These are phyloP conservation scores for Salix purpurea DNA, from an alignment of 345 rosid genomes.

Conservation along the genomic window DNA sequence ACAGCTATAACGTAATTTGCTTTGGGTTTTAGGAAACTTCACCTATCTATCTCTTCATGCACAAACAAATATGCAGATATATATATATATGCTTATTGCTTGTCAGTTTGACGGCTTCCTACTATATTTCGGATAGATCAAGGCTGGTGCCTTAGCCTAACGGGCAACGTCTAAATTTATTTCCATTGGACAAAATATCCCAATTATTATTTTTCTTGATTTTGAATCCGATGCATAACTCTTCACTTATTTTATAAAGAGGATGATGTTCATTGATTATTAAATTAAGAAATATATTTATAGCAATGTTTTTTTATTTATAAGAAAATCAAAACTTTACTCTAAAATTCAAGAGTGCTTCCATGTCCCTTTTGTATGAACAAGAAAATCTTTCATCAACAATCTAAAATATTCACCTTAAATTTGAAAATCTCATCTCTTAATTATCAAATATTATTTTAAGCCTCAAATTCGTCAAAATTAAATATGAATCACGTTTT, in stretches of 20 bases:
- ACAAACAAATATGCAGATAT: slow-evolving; percentile 7
- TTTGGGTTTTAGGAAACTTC: slow-evolving; percentile 4
- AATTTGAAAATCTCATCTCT: too few relatives aligned
- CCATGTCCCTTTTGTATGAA: too few relatives aligned
- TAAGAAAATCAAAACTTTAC: too few relatives aligned
- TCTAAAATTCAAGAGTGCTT: too few relatives aligned
- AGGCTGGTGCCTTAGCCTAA: not conserved
- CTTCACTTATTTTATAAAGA: too few relatives aligned
- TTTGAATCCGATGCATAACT: too few relatives aligned
- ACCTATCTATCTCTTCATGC: slow-evolving; percentile 8
- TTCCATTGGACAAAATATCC: not conserved
- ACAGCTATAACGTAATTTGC: slow-evolving; percentile 7
- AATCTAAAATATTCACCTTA: too few relatives aligned
- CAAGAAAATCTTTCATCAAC: too few relatives aligned
- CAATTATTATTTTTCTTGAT: not conserved
- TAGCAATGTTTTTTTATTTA: too few relatives aligned
- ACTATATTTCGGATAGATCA: not conserved
- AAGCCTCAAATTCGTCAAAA: not conserved
- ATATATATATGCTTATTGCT: not conserved
- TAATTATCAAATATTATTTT: not conserved
- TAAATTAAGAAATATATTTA: too few relatives aligned
- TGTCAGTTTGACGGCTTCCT: not conserved
- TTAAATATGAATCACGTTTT: not conserved
- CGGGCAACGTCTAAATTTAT: not conserved
- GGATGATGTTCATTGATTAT: not conserved